Evolutionary conservation across 1,284 basidiomycete species (phyloP).

Genomic region (Rhodotorula sp.): DNA sequence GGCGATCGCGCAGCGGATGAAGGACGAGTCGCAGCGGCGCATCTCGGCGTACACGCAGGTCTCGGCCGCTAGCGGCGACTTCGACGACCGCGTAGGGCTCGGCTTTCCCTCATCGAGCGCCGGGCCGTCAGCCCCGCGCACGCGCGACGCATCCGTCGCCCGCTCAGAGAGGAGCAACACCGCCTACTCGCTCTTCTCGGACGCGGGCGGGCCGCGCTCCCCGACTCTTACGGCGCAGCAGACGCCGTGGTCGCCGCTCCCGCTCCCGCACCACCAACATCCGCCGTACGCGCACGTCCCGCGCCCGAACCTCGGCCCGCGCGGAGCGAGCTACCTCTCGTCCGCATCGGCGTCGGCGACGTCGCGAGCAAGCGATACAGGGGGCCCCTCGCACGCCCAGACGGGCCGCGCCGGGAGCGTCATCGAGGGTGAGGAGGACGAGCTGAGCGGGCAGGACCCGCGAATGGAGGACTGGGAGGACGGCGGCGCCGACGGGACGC

Average conservation of each 20-base stretch:
- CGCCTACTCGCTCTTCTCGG: constrained; percentile 18
- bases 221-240: neutral
- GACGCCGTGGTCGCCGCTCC: constrained; percentile 11
- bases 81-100: constrained; percentile 14
- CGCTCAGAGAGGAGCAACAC: constrained; percentile 12
- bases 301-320: constrained; percentile 16
- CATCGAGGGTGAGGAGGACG: constrained; percentile 46
- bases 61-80: neutral
- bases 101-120: neutral
- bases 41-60: constrained; percentile 16
- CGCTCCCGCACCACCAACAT: constrained; percentile 8
- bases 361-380: constrained; percentile 12
- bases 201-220: neutral
- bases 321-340: constrained; percentile 39
- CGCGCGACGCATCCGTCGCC: constrained; percentile 18
- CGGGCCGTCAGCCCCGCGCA: neutral
- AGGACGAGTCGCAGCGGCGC: constrained; percentile 12
- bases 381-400: constrained; percentile 1
- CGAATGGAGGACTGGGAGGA: constrained; percentile 42
- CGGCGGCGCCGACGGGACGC: constrained; percentile 24
- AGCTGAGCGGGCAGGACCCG: constrained; percentile 27
- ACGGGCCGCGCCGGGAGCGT: constrained; percentile 21
- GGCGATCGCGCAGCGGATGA: constrained; percentile 8
- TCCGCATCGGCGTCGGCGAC: constrained; percentile 24
- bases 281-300: neutral